Conservation (phyloP, 768 basidiomycete species). For the Serpula lacrymans region DNA sequence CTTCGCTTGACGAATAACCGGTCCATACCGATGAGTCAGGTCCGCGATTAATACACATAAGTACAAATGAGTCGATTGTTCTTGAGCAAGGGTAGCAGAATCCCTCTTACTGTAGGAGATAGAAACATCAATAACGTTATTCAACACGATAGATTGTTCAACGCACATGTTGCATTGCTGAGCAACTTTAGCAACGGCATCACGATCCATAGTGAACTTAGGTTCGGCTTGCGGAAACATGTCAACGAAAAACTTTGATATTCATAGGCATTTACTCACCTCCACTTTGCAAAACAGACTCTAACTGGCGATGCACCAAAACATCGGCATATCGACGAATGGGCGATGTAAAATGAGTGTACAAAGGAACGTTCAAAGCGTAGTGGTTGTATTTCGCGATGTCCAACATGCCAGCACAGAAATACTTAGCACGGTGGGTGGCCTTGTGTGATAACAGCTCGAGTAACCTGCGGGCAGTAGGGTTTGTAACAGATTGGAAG, state of each 20-base stretch:
- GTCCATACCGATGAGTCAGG: slow-evolving; percentile 91
- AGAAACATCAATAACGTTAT: slow-evolving; percentile 3
- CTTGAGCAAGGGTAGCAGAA: slow-evolving; percentile 88
- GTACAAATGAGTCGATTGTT: slow-evolving; percentile 94
- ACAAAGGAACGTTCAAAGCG: slow-evolving; percentile 84
- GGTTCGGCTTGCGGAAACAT: slow-evolving; percentile 48
- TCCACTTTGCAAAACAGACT: slow-evolving; percentile 76
- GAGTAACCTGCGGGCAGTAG: slow-evolving; percentile 72
- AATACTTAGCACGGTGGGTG: slow-evolving; percentile 95
- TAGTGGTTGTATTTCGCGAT: slow-evolving; percentile 98
- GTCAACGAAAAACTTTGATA: slow-evolving; percentile 7
- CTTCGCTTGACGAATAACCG: slow-evolving; percentile 91
- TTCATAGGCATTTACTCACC: slow-evolving; percentile 35
- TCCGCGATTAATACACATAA: slow-evolving; percentile 93
- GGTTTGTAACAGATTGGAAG: slow-evolving; percentile 69
- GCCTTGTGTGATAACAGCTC: slow-evolving; percentile 85
- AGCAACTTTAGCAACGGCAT: slow-evolving; percentile 95
- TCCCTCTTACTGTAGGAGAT: slow-evolving; percentile 69
- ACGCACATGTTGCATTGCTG: slow-evolving; percentile 96
- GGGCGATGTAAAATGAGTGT: slow-evolving; percentile 91
- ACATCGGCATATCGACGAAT: slow-evolving; percentile 93
- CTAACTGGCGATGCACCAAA: slow-evolving; percentile 94
- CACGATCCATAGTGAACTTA: slow-evolving; percentile 97
- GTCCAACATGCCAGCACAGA: slow-evolving; percentile 98
- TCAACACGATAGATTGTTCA: slow-evolving; percentile 4